These are phyloP conservation scores for Trichosporon sp. DNA, from an alignment of 1,284 basidiomycete genomes.

Conservation along the genomic window DNA sequence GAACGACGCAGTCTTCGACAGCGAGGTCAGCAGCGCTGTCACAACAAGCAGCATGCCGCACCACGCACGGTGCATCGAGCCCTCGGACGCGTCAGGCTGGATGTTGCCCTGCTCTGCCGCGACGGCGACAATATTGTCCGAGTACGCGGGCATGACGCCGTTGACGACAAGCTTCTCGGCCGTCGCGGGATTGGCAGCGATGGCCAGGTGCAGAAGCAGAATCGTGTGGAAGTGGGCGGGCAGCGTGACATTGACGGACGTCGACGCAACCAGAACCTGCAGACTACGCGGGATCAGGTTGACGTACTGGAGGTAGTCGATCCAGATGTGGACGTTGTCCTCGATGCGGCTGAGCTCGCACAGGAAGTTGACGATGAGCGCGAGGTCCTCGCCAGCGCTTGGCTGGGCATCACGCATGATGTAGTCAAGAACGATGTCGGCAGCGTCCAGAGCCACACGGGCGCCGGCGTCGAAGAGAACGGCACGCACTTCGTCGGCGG, in stretches of 20 bases:
- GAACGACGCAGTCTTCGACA: conserved; percentile 60
- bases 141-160: conserved; percentile 74
- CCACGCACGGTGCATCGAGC: conserved; percentile 76
- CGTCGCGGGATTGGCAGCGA: conserved; percentile 69
- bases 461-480: conserved; percentile 33
- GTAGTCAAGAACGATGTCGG: conserved; percentile 37
- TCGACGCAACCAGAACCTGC: conserved; percentile 63
- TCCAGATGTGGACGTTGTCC: conserved; percentile 55
- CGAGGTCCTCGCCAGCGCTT: conserved; percentile 25
- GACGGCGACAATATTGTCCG: conserved; percentile 71
- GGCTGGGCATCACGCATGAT: conserved; percentile 19
- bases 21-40: conserved; percentile 61
- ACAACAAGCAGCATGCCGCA: conserved; percentile 79
- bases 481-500: conserved; percentile 19
- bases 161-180: conserved; percentile 82
- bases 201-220: conserved; percentile 75
- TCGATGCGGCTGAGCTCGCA: conserved; percentile 33
- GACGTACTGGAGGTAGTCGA: conserved; percentile 72
- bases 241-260: conserved; percentile 25
- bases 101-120: conserved; percentile 70
- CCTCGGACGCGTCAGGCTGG: conserved; percentile 63
- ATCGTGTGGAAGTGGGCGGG: conserved; percentile 67
- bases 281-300: conserved; percentile 73
- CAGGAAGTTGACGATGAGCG: conserved; percentile 35
- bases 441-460: conserved; percentile 36